These are phyloP conservation scores for Plantago coronopus DNA, from an alignment of 305 asterid genomes.

Conservation along the genomic window DNA sequence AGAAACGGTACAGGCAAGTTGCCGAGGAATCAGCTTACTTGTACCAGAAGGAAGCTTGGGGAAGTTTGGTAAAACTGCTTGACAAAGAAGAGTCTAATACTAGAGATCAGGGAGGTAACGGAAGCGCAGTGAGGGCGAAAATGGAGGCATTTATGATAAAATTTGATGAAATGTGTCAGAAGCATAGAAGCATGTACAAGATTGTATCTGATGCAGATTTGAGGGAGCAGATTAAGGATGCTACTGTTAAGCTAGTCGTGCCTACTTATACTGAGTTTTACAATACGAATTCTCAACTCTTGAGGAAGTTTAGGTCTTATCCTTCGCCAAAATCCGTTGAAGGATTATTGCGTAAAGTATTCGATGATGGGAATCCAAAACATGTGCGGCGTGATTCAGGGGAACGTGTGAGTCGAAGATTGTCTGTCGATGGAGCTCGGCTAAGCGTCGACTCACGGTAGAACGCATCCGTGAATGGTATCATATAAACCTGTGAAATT, in stretches of 20 bases:
- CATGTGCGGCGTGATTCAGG: slow-evolving; percentile 18
- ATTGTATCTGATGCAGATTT: slow-evolving; percentile 71
- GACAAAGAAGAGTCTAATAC: slow-evolving; percentile 39
- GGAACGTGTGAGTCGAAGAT: slow-evolving; percentile 26
- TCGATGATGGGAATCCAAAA: slow-evolving; percentile 34
- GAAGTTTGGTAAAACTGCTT: slow-evolving; percentile 41
- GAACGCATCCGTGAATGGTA: too few species aligned
- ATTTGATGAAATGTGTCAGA: slow-evolving; percentile 51
- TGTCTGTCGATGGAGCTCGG: slow-evolving; percentile 33
- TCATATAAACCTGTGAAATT: background rate
- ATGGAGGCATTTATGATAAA: slow-evolving; percentile 51
- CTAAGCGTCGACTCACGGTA: slow-evolving; percentile 28
- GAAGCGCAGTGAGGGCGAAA: slow-evolving; percentile 32
- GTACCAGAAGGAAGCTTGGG: slow-evolving; percentile 81
- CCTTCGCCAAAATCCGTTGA: slow-evolving; percentile 41
- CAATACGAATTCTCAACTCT: slow-evolving; percentile 27
- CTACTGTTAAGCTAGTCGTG: slow-evolving; percentile 46
- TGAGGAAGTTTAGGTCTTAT: slow-evolving; percentile 34
- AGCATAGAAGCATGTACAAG: slow-evolving; percentile 41
- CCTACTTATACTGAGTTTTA: slow-evolving; percentile 52
- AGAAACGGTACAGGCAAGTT: slow-evolving; percentile 44
- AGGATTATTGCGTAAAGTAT: slow-evolving; percentile 39
- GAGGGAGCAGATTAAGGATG: slow-evolving; percentile 68
- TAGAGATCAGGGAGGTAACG: slow-evolving; percentile 30
- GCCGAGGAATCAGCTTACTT: slow-evolving; percentile 72